Percentiles rank a stretch among this genome's conserved stretches.
phyloP scores from a whole-genome alignment of 176 grass and related monocot species.

The Saccharum officinarum region DNA sequence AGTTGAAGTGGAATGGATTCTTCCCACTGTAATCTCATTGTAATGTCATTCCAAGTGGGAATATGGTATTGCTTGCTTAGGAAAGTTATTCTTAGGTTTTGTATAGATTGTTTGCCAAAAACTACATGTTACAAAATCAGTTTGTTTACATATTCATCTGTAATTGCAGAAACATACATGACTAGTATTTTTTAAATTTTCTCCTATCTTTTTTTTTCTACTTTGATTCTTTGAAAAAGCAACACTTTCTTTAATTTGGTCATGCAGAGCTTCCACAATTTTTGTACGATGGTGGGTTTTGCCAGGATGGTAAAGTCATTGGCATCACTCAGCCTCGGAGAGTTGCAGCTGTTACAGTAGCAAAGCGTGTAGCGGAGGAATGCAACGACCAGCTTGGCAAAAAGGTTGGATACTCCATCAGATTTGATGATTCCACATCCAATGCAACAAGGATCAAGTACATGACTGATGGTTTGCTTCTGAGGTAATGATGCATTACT shows the following conservation, averaged over 20 bases:
- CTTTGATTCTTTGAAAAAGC: conserved; percentile 3
- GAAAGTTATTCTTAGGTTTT: not conserved
- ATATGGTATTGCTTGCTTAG: not conserved
- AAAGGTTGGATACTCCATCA: conserved; percentile 94
- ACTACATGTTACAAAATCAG: not conserved
- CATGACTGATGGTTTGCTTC: conserved; percentile 94
- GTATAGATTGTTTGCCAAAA: not conserved
- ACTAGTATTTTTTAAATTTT: not conserved
- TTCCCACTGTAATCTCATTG: not conserved
- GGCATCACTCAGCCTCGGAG: conserved; percentile 81
- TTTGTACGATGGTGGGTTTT: conserved; percentile 80
- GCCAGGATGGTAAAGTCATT: conserved; percentile 70
- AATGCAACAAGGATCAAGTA: conserved; percentile 88
- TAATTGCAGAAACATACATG: not conserved
- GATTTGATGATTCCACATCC: conserved; percentile 87
- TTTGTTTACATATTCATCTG: not conserved
- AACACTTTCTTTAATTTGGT: conserved; percentile 21
- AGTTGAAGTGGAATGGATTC: not conserved
- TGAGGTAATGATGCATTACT: conserved; percentile 55
- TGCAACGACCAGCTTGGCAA: conserved; percentile 80
- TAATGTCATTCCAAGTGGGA: not conserved
- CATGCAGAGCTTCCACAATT: conserved; percentile 84
- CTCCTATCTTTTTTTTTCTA: not conserved
- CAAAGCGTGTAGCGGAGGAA: conserved; percentile 90
- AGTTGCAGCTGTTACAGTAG: conserved; percentile 92